phyloP scores from a whole-genome alignment of 164 flowering plant species.

The Tetracentron sinense region DNA sequence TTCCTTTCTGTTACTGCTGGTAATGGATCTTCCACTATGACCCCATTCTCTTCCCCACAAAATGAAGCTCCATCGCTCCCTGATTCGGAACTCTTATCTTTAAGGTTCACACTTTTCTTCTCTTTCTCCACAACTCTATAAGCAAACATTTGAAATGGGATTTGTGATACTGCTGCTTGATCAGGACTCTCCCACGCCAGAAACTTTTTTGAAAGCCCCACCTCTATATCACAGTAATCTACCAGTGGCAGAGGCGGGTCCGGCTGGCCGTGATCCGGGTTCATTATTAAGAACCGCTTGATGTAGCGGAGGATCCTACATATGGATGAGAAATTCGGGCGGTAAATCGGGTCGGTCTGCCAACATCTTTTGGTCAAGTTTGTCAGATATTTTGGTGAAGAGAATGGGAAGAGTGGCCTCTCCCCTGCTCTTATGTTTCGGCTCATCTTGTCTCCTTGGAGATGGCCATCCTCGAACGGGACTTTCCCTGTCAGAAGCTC shows the following conservation, averaged over 20 bases:
- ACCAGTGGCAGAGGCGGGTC: slow-evolving; percentile 44
- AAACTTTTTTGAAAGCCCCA: slow-evolving; percentile 37
- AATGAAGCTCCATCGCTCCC: slow-evolving; percentile 60
- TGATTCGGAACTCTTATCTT: slow-evolving; percentile 50
- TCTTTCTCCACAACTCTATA: slow-evolving; percentile 65
- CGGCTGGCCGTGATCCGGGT: slow-evolving; percentile 52
- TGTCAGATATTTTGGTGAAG: slow-evolving; percentile 62
- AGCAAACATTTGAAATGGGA: slow-evolving; percentile 84
- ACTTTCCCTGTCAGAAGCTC: slow-evolving; percentile 84
- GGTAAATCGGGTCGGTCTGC: slow-evolving; percentile 62
- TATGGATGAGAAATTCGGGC: slow-evolving; percentile 78
- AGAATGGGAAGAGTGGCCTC: slow-evolving; percentile 79
- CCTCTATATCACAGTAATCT: slow-evolving; percentile 67
- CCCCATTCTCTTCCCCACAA: slow-evolving; percentile 42
- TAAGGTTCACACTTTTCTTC: slow-evolving; percentile 24
- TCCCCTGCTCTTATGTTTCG: slow-evolving; percentile 81
- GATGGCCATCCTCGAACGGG: slow-evolving; percentile 81
- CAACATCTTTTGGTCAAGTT: slow-evolving; percentile 76
- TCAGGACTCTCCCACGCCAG: slow-evolving; percentile 22
- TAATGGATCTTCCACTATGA: slow-evolving; percentile 38
- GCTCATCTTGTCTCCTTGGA: slow-evolving; percentile 83
- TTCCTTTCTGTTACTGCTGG: slow-evolving; percentile 22
- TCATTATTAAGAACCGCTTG: slow-evolving; percentile 62
- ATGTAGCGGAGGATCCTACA: slow-evolving; percentile 69
- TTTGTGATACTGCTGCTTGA: slow-evolving; percentile 40